Base-by-base conservation (phyloP, 106 monocot species). In the Phalaenopsis aphrodite region DNA sequence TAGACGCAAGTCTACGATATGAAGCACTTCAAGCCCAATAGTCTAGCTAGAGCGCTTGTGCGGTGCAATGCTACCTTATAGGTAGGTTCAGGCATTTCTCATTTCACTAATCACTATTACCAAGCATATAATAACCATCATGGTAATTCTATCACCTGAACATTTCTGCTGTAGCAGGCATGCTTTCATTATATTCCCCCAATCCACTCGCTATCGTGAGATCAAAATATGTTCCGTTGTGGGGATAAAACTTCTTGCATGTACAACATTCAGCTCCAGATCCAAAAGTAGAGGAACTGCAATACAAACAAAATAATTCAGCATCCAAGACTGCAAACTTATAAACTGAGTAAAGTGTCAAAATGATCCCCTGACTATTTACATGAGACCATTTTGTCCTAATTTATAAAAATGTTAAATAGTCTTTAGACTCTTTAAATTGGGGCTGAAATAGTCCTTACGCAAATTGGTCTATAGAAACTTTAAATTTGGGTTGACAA, bases 221-320 rank as follows among this genome's bases (percentile, higher is more conserved):
- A 85, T 95, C 95, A 78, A 89, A 78, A 83, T 89, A 95, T 41
- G 66, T 75, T 10, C 46, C 93, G 81, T 85, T 91, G 19, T 79
- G 78, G 42, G 16, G 30, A 81, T 91, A 95, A 19, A 52, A 74
- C 66, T 91, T 95, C 83, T 88, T 91, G 84, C 95, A 95, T 56
- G 79, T 83, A 56, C 55, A 56, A 56, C 95, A 95, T 65, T 88
- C 84, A 18, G 91, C 55, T 38, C 23, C 24, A 41, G 78, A 55
- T 9, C 64, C 79, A 67, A 16, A 41, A 45, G 47, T 69, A 41
- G 75, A 39, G 24, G 42, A 24, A 45, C 85, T 88, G 83, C 16
- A 36, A 83, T 0, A 85, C 80, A 58, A 77, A 52, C 2, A 14
- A 52, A 52, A 52, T 38, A 18, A 65, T 24, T 23, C 14, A 58